Conservation (phyloP, 257 asterid genomes). For the Anisodus tanguticus region DNA sequence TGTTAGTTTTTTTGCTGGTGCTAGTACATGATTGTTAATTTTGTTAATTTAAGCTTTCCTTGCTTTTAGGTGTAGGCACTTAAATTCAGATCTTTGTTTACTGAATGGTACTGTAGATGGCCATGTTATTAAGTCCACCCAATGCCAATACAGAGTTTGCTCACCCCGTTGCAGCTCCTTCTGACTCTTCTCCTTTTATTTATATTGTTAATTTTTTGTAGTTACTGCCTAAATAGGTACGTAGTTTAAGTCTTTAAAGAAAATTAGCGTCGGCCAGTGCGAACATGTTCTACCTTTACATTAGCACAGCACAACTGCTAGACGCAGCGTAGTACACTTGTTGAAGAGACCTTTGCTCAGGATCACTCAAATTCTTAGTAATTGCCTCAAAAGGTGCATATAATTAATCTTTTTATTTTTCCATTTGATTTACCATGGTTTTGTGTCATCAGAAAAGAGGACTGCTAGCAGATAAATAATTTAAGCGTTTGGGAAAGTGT, state of each 20-base stretch:
- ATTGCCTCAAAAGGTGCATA: not conserved
- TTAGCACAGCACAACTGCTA: not conserved
- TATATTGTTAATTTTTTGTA: no score
- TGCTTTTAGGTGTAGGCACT: conserved; percentile 37
- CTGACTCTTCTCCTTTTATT: not conserved
- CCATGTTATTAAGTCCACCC: not conserved
- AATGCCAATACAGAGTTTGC: not conserved
- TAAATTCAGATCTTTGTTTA: not conserved
- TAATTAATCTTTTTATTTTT: not conserved
- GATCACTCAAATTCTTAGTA: not conserved
- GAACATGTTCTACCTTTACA: not conserved
- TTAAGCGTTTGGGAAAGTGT: not conserved
- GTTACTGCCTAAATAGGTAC: not conserved
- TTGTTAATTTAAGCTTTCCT: conserved; percentile 21
- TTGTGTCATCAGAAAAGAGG: not conserved
- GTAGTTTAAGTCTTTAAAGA: not conserved
- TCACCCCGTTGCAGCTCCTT: not conserved
- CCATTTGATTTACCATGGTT: not conserved
- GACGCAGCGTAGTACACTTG: not conserved
- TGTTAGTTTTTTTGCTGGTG: conserved; percentile 11
- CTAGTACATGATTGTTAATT: not conserved
- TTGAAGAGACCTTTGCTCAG: not conserved
- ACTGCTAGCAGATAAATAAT: not conserved
- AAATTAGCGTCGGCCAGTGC: not conserved
- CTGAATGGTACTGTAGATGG: not conserved